These are phyloP conservation scores for Neurospora sp. DNA, from an alignment of 495 filamentous ascomycete genomes.

Conservation along the genomic window DNA sequence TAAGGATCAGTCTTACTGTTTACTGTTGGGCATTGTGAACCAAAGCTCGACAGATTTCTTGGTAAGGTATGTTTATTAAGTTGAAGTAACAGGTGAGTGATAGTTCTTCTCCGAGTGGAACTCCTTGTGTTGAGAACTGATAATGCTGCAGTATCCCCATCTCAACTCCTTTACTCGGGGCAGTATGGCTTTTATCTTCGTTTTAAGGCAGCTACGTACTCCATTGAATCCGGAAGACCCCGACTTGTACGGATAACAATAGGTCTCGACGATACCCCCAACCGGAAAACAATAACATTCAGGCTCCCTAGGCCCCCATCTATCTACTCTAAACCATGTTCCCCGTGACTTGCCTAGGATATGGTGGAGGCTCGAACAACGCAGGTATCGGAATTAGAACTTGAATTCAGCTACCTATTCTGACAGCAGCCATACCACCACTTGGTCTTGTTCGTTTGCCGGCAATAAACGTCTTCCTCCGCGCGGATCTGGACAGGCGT, in stretches of 20 bases:
- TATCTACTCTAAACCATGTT: not conserved
- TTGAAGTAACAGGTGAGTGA: not conserved
- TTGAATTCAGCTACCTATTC: not conserved
- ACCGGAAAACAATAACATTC: not conserved
- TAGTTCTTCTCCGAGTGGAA: not conserved
- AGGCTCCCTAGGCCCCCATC: not conserved
- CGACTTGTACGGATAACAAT: not conserved
- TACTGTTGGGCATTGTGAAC: not conserved
- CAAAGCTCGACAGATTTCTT: not conserved
- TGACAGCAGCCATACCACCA: not conserved
- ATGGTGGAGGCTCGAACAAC: not conserved
- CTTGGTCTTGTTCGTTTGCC: not conserved
- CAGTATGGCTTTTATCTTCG: not conserved
- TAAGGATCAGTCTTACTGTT: not conserved
- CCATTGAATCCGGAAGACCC: not conserved
- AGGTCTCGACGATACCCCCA: not conserved
- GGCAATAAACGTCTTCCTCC: not conserved
- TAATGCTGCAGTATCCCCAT: not conserved
- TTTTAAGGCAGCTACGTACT: not conserved
- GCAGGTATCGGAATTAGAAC: not conserved
- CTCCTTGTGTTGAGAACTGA: not conserved
- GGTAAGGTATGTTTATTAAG: not conserved
- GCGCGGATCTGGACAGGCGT: not conserved
- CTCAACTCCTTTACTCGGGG: not conserved
- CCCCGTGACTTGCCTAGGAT: not conserved